These are phyloP conservation scores for Fusarium newnesense DNA, from an alignment of 2,329 filamentous ascomycete genomes.

Conservation along the genomic window DNA sequence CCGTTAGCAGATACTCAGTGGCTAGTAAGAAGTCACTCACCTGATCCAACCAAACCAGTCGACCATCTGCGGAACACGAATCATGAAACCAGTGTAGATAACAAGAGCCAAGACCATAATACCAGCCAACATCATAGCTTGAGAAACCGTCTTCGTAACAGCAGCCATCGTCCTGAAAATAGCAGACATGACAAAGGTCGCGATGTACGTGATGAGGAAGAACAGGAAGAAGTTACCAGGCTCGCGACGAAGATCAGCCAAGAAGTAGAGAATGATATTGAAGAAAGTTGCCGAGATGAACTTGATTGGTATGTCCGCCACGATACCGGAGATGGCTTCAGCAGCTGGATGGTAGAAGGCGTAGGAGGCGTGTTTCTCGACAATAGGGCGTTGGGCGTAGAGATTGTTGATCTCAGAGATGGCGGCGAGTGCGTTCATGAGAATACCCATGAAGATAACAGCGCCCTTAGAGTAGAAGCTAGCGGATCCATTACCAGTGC, in stretches of 20 bases:
- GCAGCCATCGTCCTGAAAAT: slow-evolving; percentile 80
- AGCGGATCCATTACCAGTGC: slow-evolving; percentile 58
- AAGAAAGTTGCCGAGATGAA: slow-evolving; percentile 61
- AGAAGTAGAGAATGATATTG: slow-evolving; percentile 68
- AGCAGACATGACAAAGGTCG: slow-evolving; percentile 78
- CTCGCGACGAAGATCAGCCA: slow-evolving; percentile 64
- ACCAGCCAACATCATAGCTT: slow-evolving; percentile 64
- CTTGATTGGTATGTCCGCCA: slow-evolving; percentile 68
- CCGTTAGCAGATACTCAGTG: rapidly evolving
- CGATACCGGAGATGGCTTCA: slow-evolving; percentile 65
- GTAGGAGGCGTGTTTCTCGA: slow-evolving; percentile 60
- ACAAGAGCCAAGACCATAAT: slow-evolving; percentile 66
- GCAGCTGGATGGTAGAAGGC: slow-evolving; percentile 63
- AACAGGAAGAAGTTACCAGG: slow-evolving; percentile 80
- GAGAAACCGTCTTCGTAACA: slow-evolving; percentile 71
- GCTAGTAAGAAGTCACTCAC: neutral
- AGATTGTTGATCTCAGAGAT: slow-evolving; percentile 64
- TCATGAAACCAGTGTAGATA: slow-evolving; percentile 43
- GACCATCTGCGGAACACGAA: slow-evolving; percentile 55
- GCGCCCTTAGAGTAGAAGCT: slow-evolving; percentile 66
- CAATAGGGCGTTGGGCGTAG: slow-evolving; percentile 58
- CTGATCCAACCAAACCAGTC: slow-evolving; percentile 78
- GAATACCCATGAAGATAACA: slow-evolving; percentile 68
- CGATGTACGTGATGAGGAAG: slow-evolving; percentile 74
- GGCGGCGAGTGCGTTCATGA: slow-evolving; percentile 68